Evolutionary conservation across 1,139 yeast genomes (phyloP).

Genomic region (Scheffersomyces quercinus): DNA sequence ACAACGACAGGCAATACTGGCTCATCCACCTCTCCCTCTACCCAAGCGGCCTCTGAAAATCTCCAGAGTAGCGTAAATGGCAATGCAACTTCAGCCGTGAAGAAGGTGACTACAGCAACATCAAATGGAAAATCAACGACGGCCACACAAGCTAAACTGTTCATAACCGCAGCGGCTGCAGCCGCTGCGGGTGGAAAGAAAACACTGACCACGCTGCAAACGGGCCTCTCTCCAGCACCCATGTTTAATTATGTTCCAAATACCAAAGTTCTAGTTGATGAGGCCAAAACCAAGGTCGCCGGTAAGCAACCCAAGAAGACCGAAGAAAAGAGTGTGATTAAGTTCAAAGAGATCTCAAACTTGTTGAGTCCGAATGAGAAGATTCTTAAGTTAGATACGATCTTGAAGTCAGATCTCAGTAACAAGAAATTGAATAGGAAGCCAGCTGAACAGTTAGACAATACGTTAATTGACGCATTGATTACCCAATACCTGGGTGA

Average conservation of each 20-base stretch:
- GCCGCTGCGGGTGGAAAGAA: neutral
- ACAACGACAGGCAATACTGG: neutral
- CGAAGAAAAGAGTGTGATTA: constrained; percentile 15
- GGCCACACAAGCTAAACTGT: neutral
- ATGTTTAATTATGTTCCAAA: too few species aligned
- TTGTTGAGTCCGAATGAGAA: constrained; percentile 38
- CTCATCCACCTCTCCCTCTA: neutral
- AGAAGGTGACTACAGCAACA: constrained; percentile 1
- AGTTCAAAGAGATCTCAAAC: constrained; percentile 36
- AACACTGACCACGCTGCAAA: too few species aligned
- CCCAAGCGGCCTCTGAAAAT: too few species aligned
- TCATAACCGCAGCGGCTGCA: neutral
- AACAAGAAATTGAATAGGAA: constrained; percentile 24
- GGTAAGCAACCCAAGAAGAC: neutral
- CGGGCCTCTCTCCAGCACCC: neutral
- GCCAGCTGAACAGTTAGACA: constrained; percentile 30
- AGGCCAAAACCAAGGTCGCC: neutral
- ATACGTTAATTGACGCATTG: constrained; percentile 38
- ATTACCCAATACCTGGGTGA: constrained; percentile 38
- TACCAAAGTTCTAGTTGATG: neutral
- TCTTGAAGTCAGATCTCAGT: constrained; percentile 39
- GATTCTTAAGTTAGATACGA: constrained; percentile 43
- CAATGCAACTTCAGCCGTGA: too few species aligned
- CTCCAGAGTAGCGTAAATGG: too few species aligned
- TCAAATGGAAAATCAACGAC: neutral